Percentiles rank a stretch among this genome's conserved stretches.
These are phyloP conservation scores for Endothia cerciana DNA, from an alignment of 2,329 filamentous ascomycete species.

Conservation along the genomic window DNA sequence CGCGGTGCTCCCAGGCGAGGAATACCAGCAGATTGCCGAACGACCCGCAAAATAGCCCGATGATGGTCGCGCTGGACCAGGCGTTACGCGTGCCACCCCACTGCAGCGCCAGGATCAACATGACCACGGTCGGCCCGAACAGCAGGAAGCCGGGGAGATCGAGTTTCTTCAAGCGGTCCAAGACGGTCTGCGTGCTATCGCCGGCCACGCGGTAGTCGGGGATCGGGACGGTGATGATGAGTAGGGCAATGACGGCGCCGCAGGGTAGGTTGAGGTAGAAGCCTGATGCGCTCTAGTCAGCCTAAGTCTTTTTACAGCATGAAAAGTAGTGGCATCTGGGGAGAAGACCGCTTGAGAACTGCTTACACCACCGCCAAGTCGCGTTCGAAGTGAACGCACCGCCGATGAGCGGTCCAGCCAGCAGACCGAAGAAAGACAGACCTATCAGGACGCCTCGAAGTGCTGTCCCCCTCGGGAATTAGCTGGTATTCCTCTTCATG, in stretches of 20 bases:
- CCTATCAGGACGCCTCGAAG: no score
- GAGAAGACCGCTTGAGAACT: no score
- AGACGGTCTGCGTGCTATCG: no score
- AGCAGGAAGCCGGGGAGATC: neutral
- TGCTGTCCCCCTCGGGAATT: no score
- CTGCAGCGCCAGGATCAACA: neutral
- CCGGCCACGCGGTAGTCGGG: no score
- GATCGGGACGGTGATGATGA: neutral
- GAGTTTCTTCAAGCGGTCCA: neutral
- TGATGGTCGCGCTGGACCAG: neutral
- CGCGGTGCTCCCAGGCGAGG: slow-evolving; percentile 5
- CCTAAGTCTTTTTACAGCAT: no score
- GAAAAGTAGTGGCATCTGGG: no score
- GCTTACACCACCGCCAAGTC: neutral
- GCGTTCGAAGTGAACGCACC: neutral
- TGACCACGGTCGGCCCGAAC: neutral
- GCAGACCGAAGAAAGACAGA: no score
- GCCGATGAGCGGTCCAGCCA: no score
- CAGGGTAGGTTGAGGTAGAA: slow-evolving; percentile 6
- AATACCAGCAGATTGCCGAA: neutral
- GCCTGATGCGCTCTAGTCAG: no score
- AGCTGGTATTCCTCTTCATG: no score
- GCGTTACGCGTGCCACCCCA: neutral
- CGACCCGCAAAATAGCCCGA: neutral
- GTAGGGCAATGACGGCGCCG: neutral